Conservation (phyloP, 352 stramenopile genomes). For the Pythium myriotylum region DNA sequence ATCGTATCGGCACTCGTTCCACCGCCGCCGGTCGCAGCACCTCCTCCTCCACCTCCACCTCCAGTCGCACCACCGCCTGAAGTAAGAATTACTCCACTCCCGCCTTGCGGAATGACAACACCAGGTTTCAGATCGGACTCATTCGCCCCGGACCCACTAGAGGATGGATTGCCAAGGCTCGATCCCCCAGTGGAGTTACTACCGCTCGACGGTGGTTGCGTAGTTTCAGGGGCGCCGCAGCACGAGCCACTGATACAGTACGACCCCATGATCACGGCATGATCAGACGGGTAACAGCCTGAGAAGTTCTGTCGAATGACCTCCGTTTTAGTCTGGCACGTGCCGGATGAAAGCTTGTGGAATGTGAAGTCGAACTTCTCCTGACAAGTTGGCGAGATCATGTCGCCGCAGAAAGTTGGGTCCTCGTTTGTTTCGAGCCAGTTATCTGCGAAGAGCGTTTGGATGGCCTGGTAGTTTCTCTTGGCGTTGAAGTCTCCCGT, state of each 20-base stretch:
- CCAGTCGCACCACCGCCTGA: conserved; percentile 7
- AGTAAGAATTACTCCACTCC: neutral
- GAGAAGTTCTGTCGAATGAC: conserved; percentile 63
- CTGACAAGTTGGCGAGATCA: conserved; percentile 54
- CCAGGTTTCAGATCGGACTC: conserved; percentile 21
- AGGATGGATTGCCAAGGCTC: no score
- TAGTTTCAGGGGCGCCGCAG: conserved; percentile 29
- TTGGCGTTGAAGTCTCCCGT: conserved; percentile 77
- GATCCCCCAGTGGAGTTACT: no score
- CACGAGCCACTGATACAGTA: conserved; percentile 68
- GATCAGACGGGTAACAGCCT: conserved; percentile 78
- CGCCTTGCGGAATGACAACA: conserved; percentile 6
- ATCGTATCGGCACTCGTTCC: neutral
- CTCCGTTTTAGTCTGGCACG: conserved; percentile 56
- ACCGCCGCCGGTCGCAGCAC: neutral
- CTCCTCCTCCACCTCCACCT: neutral
- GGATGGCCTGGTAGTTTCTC: conserved; percentile 64
- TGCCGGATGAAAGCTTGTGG: conserved; percentile 42
- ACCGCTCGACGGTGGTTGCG: no score
- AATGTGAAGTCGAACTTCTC: conserved; percentile 79
- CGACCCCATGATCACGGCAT: conserved; percentile 55
- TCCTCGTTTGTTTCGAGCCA: conserved; percentile 54
- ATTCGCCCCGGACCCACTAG: conserved; percentile 5
- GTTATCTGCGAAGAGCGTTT: conserved; percentile 52
- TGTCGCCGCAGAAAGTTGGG: conserved; percentile 70